Evolutionary conservation across 2,329 filamentous ascomycete species (phyloP).

Genomic region (Periglandula ipomoeae): DNA sequence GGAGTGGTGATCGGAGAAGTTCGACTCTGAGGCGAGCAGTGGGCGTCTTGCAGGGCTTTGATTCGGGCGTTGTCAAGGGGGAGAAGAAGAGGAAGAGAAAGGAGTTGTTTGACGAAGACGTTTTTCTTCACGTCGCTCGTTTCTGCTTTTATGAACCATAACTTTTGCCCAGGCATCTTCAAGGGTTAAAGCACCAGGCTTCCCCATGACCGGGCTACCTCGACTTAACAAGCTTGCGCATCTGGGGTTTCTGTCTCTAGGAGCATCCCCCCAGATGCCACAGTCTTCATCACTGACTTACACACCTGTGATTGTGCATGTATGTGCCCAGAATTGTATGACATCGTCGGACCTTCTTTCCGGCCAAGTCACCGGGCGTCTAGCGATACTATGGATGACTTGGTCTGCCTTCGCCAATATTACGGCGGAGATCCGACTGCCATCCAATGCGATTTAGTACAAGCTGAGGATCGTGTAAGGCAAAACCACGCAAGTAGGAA

Average conservation of each 20-base stretch:
- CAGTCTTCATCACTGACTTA: background rate
- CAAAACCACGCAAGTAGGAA: too few relatives aligned
- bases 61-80: background rate
- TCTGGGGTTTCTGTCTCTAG: background rate
- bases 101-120: background rate
- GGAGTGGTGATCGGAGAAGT: background rate
- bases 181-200: background rate
- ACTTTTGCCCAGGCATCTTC: too few relatives aligned
- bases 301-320: background rate
- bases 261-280: background rate
- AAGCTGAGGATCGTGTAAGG: too few relatives aligned
- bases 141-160: too few relatives aligned
- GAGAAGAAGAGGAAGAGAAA: background rate
- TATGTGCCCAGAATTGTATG: too few relatives aligned
- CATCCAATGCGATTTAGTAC: too few relatives aligned
- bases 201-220: background rate
- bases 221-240: background rate
- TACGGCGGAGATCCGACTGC: too few relatives aligned
- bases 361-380: too few relatives aligned
- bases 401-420: too few relatives aligned
- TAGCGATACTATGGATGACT: too few relatives aligned
- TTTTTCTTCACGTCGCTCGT: slow-evolving; percentile 1
- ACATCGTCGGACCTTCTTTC: too few relatives aligned
- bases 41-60: slow-evolving; percentile 14
- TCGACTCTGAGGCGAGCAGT: slow-evolving; percentile 16